phyloP scores from a whole-genome alignment of 352 stramenopile species.

The Thraustotheca clavata region DNA sequence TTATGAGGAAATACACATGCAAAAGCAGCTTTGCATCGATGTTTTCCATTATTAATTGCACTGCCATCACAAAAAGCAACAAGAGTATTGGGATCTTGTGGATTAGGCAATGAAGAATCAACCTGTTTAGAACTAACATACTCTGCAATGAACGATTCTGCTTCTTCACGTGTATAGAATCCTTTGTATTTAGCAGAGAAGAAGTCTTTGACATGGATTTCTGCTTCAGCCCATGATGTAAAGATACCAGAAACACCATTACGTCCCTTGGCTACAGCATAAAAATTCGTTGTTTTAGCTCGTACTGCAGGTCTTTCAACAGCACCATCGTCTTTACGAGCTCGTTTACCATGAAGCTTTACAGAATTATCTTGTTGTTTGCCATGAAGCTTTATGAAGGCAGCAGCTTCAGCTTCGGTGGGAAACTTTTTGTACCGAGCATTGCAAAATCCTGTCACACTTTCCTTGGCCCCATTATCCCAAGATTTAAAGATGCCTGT shows the following conservation, averaged over 20 bases:
- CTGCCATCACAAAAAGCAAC: constrained; percentile 77
- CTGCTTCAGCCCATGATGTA: constrained; percentile 41
- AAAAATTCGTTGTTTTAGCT: constrained; percentile 22
- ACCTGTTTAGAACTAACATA: constrained; percentile 6
- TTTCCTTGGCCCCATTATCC: constrained; percentile 29
- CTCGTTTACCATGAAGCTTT: neutral
- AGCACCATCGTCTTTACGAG: neutral
- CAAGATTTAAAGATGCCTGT: constrained; percentile 52
- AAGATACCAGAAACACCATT: constrained; percentile 39
- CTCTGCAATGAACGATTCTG: constrained; percentile 39
- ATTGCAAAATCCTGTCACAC: constrained; percentile 48
- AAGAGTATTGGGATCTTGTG: constrained; percentile 37
- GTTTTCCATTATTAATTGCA: constrained; percentile 47
- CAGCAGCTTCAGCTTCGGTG: constrained; percentile 34
- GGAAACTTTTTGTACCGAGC: constrained; percentile 61
- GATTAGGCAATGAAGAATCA: constrained; percentile 30
- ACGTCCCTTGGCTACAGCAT: constrained; percentile 44
- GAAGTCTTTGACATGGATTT: constrained; percentile 42
- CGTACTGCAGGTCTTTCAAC: neutral
- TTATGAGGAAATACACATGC: constrained; percentile 70
- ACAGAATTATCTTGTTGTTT: neutral
- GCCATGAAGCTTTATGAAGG: constrained; percentile 30
- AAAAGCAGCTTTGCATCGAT: constrained; percentile 34
- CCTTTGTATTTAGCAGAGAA: constrained; percentile 47
- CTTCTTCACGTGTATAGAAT: constrained; percentile 38